Evolutionary conservation across 257 asterid species (phyloP).

Genomic region (Thymus quinquecostatus): DNA sequence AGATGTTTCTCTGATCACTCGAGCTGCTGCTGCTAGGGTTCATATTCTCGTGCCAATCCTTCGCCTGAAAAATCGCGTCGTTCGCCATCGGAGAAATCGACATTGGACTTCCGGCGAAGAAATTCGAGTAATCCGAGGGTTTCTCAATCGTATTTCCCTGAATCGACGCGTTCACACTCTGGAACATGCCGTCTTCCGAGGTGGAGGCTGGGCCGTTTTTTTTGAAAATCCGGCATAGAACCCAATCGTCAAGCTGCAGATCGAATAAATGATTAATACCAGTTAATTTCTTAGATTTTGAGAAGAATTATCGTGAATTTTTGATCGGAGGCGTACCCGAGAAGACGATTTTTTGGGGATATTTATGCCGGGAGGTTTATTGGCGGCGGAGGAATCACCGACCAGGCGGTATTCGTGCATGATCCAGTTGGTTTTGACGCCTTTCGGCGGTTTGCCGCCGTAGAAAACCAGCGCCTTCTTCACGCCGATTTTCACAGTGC

Average conservation of each 20-base stretch:
- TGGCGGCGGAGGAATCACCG: constrained; percentile 26
- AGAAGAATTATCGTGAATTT: too few species aligned
- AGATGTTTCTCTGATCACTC: constrained; percentile 21
- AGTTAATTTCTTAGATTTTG: too few species aligned
- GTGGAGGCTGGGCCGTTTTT: constrained; percentile 34
- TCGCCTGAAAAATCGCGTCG: constrained; percentile 12
- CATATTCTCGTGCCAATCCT: constrained; percentile 21
- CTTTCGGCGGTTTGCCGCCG: constrained; percentile 52
- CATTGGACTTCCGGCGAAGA: constrained; percentile 20
- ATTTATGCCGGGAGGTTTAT: constrained; percentile 37
- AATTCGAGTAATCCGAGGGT: constrained; percentile 28
- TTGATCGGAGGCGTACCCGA: constrained; percentile 30
- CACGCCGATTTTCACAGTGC: constrained; percentile 40
- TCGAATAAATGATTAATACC: neutral
- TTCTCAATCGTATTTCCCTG: constrained; percentile 4
- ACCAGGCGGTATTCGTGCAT: constrained; percentile 56
- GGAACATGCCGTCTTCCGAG: constrained; percentile 20
- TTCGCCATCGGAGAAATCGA: constrained; percentile 23
- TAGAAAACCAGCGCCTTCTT: constrained; percentile 52
- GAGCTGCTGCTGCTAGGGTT: constrained; percentile 35
- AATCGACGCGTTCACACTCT: constrained; percentile 13
- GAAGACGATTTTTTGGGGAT: constrained; percentile 38
- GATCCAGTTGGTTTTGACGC: constrained; percentile 48
- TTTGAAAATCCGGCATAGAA: constrained; percentile 54
- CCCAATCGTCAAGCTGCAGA: constrained; percentile 57